These are phyloP conservation scores for Xerophyta viscosa DNA, from an alignment of 106 monocot species.

Conservation along the genomic window DNA sequence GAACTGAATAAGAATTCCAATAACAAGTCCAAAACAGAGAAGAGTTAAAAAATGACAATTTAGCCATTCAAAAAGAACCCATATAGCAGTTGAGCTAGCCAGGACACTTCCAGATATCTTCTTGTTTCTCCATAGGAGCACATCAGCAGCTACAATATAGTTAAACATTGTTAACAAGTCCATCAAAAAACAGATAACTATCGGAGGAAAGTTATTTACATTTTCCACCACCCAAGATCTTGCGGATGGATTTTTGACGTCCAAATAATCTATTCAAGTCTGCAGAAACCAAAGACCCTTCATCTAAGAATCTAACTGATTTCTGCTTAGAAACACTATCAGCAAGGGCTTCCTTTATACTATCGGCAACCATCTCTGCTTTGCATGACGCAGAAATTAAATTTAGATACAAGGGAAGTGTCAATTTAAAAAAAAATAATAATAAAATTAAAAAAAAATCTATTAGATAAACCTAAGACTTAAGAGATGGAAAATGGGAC, in stretches of 20 bases:
- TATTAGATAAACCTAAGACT: too few relatives aligned
- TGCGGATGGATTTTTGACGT: conserved; percentile 66
- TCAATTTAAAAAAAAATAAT: too few relatives aligned
- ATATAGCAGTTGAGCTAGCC: conserved; percentile 28
- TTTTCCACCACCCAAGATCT: conserved; percentile 63
- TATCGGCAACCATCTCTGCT: too few relatives aligned
- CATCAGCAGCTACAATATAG: conserved; percentile 43
- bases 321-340: conserved; percentile 56
- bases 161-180: too few relatives aligned
- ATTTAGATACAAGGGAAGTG: too few relatives aligned
- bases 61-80: conserved; percentile 52
- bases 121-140: conserved; percentile 42
- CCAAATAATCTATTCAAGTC: conserved; percentile 45
- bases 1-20: conserved; percentile 36
- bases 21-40: conserved; percentile 23
- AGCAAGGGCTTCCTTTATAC: conserved; percentile 49
- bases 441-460: too few relatives aligned
- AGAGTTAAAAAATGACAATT: conserved; percentile 42
- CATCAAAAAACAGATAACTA: too few relatives aligned
- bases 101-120: conserved; percentile 32
- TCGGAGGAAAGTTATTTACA: too few relatives aligned
- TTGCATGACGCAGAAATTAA: too few relatives aligned
- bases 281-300: conserved; percentile 13
- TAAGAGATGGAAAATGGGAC: too few relatives aligned
- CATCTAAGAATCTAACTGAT: conserved; percentile 36